Conservation (phyloP, 345 rosid genomes). For the Melaleuca alternifolia region DNA sequence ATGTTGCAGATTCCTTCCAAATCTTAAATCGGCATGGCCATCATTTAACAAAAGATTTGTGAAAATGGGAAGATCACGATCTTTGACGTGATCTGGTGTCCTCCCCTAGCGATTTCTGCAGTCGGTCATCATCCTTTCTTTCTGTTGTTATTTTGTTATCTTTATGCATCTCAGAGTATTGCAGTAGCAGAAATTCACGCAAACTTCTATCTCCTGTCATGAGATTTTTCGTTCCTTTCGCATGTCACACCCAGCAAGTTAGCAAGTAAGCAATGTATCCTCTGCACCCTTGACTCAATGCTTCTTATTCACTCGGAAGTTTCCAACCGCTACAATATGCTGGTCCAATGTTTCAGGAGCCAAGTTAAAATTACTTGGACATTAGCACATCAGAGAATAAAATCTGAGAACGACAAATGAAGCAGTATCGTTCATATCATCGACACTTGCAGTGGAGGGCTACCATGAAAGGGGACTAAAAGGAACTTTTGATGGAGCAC, state of each 20-base stretch:
- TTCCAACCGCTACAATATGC: background rate
- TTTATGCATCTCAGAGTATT: background rate
- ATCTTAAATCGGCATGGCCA: background rate
- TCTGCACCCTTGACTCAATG: background rate
- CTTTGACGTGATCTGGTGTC: background rate
- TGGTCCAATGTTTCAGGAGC: background rate
- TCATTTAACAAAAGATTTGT: background rate
- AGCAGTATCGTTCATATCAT: background rate
- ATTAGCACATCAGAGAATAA: background rate
- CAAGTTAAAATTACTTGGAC: background rate
- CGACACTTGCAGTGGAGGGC: background rate
- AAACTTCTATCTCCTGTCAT: background rate
- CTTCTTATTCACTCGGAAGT: background rate
- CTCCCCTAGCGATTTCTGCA: background rate
- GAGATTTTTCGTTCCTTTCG: background rate
- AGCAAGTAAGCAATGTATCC: background rate
- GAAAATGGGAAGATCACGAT: background rate
- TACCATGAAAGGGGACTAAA: background rate
- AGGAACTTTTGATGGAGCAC: background rate
- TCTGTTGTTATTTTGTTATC: background rate
- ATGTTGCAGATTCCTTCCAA: background rate
- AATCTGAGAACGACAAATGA: background rate
- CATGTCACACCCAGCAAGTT: background rate
- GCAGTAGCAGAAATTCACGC: background rate
- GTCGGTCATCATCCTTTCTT: background rate